Conservation (phyloP, 73 alveolate genomes). For the Paramecium caudatum region DNA sequence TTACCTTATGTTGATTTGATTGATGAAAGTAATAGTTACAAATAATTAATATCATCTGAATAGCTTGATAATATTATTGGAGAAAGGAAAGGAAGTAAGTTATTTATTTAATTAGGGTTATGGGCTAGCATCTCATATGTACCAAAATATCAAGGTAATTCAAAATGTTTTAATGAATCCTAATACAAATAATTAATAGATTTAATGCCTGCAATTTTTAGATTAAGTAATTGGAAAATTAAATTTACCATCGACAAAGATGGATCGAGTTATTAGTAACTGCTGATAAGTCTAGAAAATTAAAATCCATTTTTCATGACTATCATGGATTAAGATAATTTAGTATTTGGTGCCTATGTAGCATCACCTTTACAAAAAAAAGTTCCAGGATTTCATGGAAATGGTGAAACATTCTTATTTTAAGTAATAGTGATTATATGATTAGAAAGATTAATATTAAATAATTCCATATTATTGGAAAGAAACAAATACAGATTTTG, state of each 20-base stretch:
- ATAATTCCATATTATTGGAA: slow-evolving; percentile 52
- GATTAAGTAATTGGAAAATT: slow-evolving; percentile 42
- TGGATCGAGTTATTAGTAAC: slow-evolving; percentile 42
- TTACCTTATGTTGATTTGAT: slow-evolving; percentile 46
- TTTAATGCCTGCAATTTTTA: slow-evolving; percentile 26
- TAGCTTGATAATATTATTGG: slow-evolving; percentile 52
- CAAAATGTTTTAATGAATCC: slow-evolving; percentile 54
- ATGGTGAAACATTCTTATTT: slow-evolving; percentile 55
- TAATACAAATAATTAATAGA: slow-evolving; percentile 56
- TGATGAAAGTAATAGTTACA: not conserved
- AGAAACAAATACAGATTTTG: slow-evolving; percentile 44
- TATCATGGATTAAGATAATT: not conserved
- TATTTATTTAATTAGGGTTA: not conserved
- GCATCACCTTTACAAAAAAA: not conserved
- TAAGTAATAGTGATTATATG: not conserved
- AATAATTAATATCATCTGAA: not conserved
- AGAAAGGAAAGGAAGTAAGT: slow-evolving; percentile 53
- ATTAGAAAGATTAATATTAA: not conserved
- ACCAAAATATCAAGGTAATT: slow-evolving; percentile 25
- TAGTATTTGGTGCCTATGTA: slow-evolving; percentile 48
- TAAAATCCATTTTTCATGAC: slow-evolving; percentile 16
- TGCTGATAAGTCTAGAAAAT: not conserved
- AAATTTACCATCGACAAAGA: not conserved
- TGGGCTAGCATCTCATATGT: slow-evolving; percentile 63
- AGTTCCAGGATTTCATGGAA: slow-evolving; percentile 1